Conservation (phyloP, 1,284 basidiomycete genomes). For the Papiliotrema nemorosa region DNA sequence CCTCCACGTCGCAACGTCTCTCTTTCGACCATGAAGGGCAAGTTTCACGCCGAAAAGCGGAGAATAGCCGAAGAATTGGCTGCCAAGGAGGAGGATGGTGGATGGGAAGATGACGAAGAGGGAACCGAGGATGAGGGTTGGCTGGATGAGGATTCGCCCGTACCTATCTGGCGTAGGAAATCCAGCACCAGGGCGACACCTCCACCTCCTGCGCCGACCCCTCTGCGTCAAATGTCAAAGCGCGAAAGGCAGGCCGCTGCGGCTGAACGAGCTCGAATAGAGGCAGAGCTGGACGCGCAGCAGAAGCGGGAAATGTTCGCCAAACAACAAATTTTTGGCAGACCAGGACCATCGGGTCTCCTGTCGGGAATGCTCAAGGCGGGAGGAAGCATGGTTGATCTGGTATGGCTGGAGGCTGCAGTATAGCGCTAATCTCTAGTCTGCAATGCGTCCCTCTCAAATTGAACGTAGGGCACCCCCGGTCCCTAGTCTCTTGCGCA, state of each 20-base stretch:
- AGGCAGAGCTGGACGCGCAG: constrained; percentile 39
- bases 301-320: constrained; percentile 46
- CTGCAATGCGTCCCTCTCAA: constrained; percentile 27
- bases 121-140: constrained; percentile 7
- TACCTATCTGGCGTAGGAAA: not conserved
- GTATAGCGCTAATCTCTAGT: not conserved
- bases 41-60: constrained; percentile 40
- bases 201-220: constrained; percentile 31
- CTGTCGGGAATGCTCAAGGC: constrained; percentile 36
- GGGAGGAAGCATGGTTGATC: constrained; percentile 45
- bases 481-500: constrained; percentile 29
- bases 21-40: constrained; percentile 41
- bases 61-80: constrained; percentile 31
- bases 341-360: constrained; percentile 20
- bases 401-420: constrained; percentile 19
- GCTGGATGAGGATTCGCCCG: constrained; percentile 1
- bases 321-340: constrained; percentile 39
- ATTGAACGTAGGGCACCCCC: constrained; percentile 29
- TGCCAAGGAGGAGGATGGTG: constrained; percentile 24
- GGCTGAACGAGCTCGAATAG: constrained; percentile 33
- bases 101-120: constrained; percentile 27
- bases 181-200: constrained; percentile 8
- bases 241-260: constrained; percentile 28
- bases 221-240: constrained; percentile 30
- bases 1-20: constrained; percentile 32